phyloP scores from a whole-genome alignment of 352 stramenopile species.

The Lagenidium giganteum region DNA sequence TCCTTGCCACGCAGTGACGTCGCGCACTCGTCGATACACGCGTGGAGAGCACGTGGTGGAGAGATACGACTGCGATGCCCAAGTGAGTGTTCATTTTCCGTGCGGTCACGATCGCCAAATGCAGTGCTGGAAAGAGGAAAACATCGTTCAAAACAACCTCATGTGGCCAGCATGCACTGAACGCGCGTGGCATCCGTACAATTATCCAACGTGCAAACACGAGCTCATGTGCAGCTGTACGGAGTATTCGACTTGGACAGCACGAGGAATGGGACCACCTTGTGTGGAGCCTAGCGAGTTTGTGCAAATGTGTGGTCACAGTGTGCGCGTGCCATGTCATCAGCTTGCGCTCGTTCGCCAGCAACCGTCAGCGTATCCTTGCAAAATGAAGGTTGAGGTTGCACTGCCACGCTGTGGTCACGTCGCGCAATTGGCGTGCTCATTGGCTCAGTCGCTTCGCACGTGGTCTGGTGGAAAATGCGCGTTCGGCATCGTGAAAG shows the following conservation, averaged over 20 bases:
- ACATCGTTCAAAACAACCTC: slow-evolving; percentile 22
- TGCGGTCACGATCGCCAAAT: slow-evolving; percentile 47
- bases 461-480: slow-evolving; percentile 33
- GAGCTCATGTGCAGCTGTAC: slow-evolving; percentile 40
- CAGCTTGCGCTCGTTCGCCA: slow-evolving; percentile 24
- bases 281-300: slow-evolving; percentile 50
- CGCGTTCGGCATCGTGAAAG: slow-evolving; percentile 30
- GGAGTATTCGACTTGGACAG: slow-evolving; percentile 42
- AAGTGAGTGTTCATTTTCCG: slow-evolving; percentile 35
- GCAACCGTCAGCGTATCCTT: slow-evolving; percentile 30
- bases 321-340: slow-evolving; percentile 43
- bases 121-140: slow-evolving; percentile 28
- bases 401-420: slow-evolving; percentile 55
- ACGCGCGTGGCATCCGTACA: slow-evolving; percentile 34
- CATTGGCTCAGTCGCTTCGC: slow-evolving; percentile 27
- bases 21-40: too few species aligned
- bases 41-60: slow-evolving; percentile 26
- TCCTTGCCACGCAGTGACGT: slow-evolving; percentile 7
- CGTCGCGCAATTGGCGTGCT: slow-evolving; percentile 29
- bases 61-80: slow-evolving; percentile 41
- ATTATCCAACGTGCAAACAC: slow-evolving; percentile 61
- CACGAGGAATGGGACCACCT: slow-evolving; percentile 26
- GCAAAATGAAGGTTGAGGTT: slow-evolving; percentile 44
- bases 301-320: slow-evolving; percentile 43
- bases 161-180: slow-evolving; percentile 43